Evolutionary conservation across 2,329 filamentous ascomycete genomes (phyloP), one percentile per base, ranked within the genome.

Genomic region (Hypoxylon sp.): DNA sequence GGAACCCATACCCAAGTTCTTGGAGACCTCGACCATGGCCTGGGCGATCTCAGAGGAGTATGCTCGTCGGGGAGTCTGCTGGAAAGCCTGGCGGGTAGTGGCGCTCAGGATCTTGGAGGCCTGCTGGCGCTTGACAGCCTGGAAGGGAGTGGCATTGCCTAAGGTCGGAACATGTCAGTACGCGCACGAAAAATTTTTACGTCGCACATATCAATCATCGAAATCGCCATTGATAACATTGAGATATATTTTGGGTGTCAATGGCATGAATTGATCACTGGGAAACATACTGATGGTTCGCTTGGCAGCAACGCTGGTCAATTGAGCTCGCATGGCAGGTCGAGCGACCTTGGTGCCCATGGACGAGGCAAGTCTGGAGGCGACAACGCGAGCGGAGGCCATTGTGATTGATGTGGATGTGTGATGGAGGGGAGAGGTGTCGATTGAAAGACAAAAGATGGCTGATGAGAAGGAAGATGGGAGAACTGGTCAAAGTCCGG

Each of bases 31-130:
- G 83, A 94, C 92, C 87, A 94, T 91, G 84, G 92, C 92, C 83
- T 92, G 88, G 86, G 92, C 92, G 84, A 94, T 92, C 90, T 94
- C 92, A 80, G 92, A 94, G 80, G 91, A 93, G 91, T 94, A 94
- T 82, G 90, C 88, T 81, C 92, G 92, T 83, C 88, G 89, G 81
- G 87, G 78, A 80, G 85, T 81, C 74, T 81, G 78, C 82, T 86
- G 83, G 86, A 89, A 89, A 79, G 87, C 88, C 83, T 88, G 86
- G 84, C 88, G 87, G 81, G 85, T 85, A 82, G 88, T 87, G 83
- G 87, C 84, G 84, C 88, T 87, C 84, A 91, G 83, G 85, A 91
- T 87, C 81, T 85, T 86, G 79, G 87, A 86, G 75, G 85, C 85
- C 84, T 90, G 88, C 84, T 90, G 87, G 84, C 91, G 91, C 90